Base-by-base conservation (phyloP, 2,329 filamentous ascomycete species). In the Penicillium sp. region DNA sequence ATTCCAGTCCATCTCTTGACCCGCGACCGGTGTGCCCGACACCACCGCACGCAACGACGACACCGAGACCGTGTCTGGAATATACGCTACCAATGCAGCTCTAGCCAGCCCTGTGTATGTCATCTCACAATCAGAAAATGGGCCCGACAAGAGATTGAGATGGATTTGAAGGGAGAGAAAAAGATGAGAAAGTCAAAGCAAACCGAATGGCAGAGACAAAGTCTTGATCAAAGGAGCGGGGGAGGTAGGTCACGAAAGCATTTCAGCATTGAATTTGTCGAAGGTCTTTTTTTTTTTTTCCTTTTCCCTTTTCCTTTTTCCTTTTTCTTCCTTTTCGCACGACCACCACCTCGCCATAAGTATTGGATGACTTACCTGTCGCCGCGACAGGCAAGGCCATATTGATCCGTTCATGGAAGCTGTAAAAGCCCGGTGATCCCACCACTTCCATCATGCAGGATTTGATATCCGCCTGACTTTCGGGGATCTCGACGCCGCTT, bases 1-100 rank as follows among this genome's bases (percentile, higher is more conserved):
- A 49, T 57, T 59, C 56, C 56, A 59, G n/a, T 57, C 55, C 2
- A 26, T n/a, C 3, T 34, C 44, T 12, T 38, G 39, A 27, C 47
- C 27, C 1, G 12, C 40, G 12, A 57, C 46, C 1, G 44, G 47
- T 3, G 49, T 58, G 1, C 37, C 37, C 4, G 52, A 45, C 6
- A 52, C 27, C 0, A 36, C 48, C 9, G 33, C 37, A 2, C 50
- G 41, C 3, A 57, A 5, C 0, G 34, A 26, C 1, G 49, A 44
- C 4, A 45, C 27, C 0, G 44, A 33, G 4, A 48, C 45, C 5
- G 42, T 37, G 32, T 27, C 35, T 4, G 40, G 5, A 32, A 58
- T 26, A 13, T 35, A 42, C 1, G 52, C 36, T 3, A 58, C 45
- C 9, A 29, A 43, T 2, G 55, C 41, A 5, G 46, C 36, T 27